Evolutionary conservation across 2,329 filamentous ascomycete species (phyloP), one percentile per base, ranked within the genome.

Genomic region (Leptoxyphium fumago): DNA sequence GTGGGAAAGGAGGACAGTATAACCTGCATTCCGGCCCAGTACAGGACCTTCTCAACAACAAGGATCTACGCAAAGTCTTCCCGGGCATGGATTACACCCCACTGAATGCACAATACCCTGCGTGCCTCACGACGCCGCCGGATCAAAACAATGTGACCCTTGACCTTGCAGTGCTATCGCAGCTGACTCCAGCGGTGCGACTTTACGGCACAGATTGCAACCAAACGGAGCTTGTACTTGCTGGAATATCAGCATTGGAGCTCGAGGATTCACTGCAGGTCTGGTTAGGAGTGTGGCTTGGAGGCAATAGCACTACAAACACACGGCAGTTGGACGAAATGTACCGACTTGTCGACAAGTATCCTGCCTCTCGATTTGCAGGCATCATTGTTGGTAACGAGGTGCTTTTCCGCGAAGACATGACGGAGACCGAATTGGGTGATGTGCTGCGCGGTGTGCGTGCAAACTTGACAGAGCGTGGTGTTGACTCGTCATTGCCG

Each of bases 171-270:
- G 80, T 95, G 9, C 77, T 96, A 42, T 87, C 84, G 10, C 87
- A 94, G 61, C 71, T 96, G 38, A 94, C 87, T 47, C 88, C 94
- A 60, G 80, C 79, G 2, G 75, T 96, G 40, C 81, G 89, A 7
- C 71, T 95, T 1, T 96, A 96, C 61, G 89, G 89, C 41, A 96
- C 86, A 10, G 89, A 96, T 66, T 96, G 89, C 72, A 95, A 95
- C 64, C 89, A 96, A 64, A 96, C 89, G 0, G 77, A 94, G 62
- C 91, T 96, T 83, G 77, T 93, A 1, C 69, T 96, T 8, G 80
- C 91, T 55, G 80, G 88, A 15, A 81, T 96, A 53, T 71, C 84
- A 45, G 73, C 73, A 42, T 72, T 96, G 10, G 71, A 81, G 43
- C 67, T 95, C 53, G 69, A 63, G 26, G 73, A 82, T 44, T 71